These are phyloP conservation scores for Russula brevipes DNA, from an alignment of 768 basidiomycete genomes.

Conservation along the genomic window DNA sequence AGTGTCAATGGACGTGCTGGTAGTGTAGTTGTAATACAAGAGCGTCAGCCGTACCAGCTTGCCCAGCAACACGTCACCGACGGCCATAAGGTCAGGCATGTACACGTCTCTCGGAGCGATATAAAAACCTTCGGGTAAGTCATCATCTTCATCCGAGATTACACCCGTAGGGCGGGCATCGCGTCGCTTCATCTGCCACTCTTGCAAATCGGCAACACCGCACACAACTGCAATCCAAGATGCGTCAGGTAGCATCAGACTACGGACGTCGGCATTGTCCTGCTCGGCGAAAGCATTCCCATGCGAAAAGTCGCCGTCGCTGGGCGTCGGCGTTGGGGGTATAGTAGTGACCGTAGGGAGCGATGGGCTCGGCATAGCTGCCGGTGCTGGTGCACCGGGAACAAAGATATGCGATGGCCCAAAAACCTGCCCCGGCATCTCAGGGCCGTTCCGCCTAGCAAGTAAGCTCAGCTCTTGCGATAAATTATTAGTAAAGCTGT, in stretches of 20 bases:
- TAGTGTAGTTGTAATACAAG: neutral
- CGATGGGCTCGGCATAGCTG: conserved; percentile 18
- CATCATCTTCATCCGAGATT: conserved; percentile 32
- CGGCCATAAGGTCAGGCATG: conserved; percentile 76
- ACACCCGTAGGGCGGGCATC: conserved; percentile 20
- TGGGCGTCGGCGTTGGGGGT: conserved; percentile 26
- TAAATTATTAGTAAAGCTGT: conserved; percentile 7
- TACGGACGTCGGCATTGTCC: conserved; percentile 28
- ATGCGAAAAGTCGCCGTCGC: conserved; percentile 24
- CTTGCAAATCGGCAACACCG: conserved; percentile 57
- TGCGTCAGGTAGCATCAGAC: conserved; percentile 52
- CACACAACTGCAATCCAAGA: conserved; percentile 80
- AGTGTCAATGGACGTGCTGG: conserved; percentile 5
- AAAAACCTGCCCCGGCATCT: conserved; percentile 33
- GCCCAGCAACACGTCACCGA: conserved; percentile 69
- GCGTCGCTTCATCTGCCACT: conserved; percentile 37
- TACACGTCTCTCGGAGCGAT: conserved; percentile 73
- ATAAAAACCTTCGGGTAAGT: conserved; percentile 64
- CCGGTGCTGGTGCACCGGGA: conserved; percentile 32
- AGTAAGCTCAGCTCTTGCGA: conserved; percentile 14
- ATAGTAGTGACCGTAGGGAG: conserved; percentile 30
- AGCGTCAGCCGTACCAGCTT: conserved; percentile 53
- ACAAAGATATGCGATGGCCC: conserved; percentile 48
- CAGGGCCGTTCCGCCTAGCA: neutral
- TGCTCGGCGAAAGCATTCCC: conserved; percentile 7